A percentile compares a stretch with the other conserved stretches of the same genome.
These are phyloP conservation scores for Mimosa bimucronata DNA, from an alignment of 306 rosid species.

Conservation along the genomic window DNA sequence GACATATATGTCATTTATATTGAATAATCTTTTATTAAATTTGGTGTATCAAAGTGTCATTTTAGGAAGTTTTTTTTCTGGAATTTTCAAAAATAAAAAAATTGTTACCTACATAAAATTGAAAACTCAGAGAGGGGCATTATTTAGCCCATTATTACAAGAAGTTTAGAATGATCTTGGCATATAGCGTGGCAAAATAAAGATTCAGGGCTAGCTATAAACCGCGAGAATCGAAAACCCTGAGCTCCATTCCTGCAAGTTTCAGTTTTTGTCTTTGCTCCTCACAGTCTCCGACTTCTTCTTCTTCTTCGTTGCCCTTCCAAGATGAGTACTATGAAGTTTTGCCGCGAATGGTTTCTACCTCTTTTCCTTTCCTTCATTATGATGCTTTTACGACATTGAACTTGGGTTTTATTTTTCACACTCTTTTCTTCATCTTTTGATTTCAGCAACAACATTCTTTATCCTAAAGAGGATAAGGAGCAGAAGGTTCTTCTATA, in stretches of 20 bases:
- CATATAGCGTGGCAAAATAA: not conserved
- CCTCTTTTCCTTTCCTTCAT: constrained; percentile 8
- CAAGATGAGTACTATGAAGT: constrained; percentile 97
- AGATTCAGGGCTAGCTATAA: not conserved
- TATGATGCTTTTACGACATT: not conserved
- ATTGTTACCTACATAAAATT: too few relatives aligned
- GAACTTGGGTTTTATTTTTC: not conserved
- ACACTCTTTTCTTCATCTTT: not conserved
- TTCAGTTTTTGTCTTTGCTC: not conserved
- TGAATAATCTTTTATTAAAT: too few relatives aligned
- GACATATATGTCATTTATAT: too few relatives aligned
- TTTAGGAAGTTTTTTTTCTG: too few relatives aligned
- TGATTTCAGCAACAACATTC: constrained; percentile 81
- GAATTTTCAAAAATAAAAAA: too few relatives aligned
- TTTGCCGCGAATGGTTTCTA: constrained; percentile 94
- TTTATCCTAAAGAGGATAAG: constrained; percentile 91
- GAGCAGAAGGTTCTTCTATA: constrained; percentile 79
- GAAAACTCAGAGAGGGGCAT: too few relatives aligned
- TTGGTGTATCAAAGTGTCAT: too few relatives aligned
- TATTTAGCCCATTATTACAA: too few relatives aligned
- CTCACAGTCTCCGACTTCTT: not conserved
- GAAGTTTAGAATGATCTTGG: not conserved
- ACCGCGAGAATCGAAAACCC: not conserved
- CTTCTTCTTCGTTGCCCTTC: not conserved
- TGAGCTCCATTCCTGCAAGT: not conserved